Evolutionary conservation across 495 filamentous ascomycete genomes (phyloP).

Genomic region (Daldinia childiae): DNA sequence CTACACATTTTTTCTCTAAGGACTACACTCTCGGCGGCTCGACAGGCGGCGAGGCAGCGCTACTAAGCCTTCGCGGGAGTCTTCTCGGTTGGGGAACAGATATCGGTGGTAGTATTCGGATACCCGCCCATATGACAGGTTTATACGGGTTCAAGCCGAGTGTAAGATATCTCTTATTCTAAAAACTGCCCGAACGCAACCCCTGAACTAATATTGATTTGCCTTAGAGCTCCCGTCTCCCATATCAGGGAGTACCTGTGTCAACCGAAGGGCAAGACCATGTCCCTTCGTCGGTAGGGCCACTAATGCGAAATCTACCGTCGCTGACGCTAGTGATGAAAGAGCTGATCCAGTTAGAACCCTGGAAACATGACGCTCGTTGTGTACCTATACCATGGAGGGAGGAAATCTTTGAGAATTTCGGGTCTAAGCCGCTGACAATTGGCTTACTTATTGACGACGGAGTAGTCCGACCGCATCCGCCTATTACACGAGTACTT

Average conservation of each 20-base stretch:
- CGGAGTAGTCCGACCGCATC: slow-evolving; percentile 79
- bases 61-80: slow-evolving; percentile 75
- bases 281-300: slow-evolving; percentile 79
- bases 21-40: slow-evolving; percentile 85
- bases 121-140: slow-evolving; percentile 81
- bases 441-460: slow-evolving; percentile 78
- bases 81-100: slow-evolving; percentile 87
- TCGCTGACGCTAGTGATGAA: slow-evolving; percentile 81
- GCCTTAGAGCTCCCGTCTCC: slow-evolving; percentile 57
- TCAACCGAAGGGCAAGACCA: slow-evolving; percentile 78
- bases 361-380: slow-evolving; percentile 82
- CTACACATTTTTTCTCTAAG: slow-evolving; percentile 74
- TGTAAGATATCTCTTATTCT: slow-evolving; percentile 56
- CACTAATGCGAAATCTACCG: slow-evolving; percentile 78
- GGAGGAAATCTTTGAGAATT: slow-evolving; percentile 60
- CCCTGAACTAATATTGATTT: not conserved
- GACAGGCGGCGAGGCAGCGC: slow-evolving; percentile 79
- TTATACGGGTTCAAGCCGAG: slow-evolving; percentile 78
- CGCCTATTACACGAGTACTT: slow-evolving; percentile 77
- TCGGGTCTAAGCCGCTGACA: slow-evolving; percentile 64
- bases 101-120: slow-evolving; percentile 83
- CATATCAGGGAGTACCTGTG: slow-evolving; percentile 57
- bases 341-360: slow-evolving; percentile 75
- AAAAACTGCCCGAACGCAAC: not conserved
- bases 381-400: slow-evolving; percentile 79